Conservation (phyloP, 1,284 basidiomycete species). For the Trichosporon coremiiforme region DNA sequence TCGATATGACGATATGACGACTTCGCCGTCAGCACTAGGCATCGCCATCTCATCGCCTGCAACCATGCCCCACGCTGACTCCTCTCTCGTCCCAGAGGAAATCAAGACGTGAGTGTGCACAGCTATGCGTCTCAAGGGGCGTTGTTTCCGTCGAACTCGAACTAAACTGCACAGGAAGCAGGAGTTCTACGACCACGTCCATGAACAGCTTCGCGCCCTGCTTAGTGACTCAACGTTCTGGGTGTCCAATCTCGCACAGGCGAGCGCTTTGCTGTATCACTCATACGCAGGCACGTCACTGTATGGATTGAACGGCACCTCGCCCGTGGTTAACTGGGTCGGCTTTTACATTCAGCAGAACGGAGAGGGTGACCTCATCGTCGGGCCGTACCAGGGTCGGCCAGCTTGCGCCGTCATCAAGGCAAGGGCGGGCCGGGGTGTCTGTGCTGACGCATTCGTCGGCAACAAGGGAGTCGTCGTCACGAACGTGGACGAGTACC, state of each 20-base stretch:
- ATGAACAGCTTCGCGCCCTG: conserved; percentile 65
- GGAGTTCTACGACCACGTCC: conserved; percentile 76
- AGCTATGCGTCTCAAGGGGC: not conserved
- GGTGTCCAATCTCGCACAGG: conserved; percentile 86
- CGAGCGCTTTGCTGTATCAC: conserved; percentile 75
- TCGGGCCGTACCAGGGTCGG: conserved; percentile 84
- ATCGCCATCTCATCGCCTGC: not conserved
- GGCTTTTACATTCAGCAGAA: conserved; percentile 73
- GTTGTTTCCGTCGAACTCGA: not conserved
- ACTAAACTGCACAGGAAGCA: conserved; percentile 57
- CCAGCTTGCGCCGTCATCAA: conserved; percentile 83
- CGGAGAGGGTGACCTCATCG: conserved; percentile 58
- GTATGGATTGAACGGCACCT: conserved; percentile 63
- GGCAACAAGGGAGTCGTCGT: conserved; percentile 66
- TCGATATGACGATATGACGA: not conserved
- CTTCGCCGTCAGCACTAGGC: not conserved
- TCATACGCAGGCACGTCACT: conserved; percentile 66
- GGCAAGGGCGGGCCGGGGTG: conserved; percentile 66
- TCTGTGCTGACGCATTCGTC: conserved; percentile 77
- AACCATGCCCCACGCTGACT: conserved; percentile 80
- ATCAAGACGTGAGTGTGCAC: conserved; percentile 60
- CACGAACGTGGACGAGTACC: conserved; percentile 71
- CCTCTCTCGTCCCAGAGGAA: conserved; percentile 68
- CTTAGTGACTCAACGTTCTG: conserved; percentile 71
- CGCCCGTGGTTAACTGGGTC: conserved; percentile 78